Conservation (phyloP, 768 basidiomycete genomes). For the Suillus paluster region DNA sequence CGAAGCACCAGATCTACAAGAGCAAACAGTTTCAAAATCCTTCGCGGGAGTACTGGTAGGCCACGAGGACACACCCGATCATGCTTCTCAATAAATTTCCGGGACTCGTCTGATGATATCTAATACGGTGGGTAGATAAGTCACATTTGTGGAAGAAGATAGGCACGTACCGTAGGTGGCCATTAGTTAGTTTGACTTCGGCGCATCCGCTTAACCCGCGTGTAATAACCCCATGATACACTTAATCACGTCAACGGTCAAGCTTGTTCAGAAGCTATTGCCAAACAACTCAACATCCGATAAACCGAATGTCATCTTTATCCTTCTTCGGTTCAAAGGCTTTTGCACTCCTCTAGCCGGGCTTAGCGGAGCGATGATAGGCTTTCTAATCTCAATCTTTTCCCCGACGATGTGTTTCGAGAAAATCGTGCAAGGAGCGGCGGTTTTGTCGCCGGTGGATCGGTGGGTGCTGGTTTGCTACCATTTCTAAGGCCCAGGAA, state of each 20-base stretch:
- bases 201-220: neutral
- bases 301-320: neutral
- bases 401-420: neutral
- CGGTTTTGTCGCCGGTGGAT: neutral
- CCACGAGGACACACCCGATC: neutral
- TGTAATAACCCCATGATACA: neutral
- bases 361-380: neutral
- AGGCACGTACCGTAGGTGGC: slow-evolving; percentile 3
- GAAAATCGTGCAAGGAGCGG: neutral
- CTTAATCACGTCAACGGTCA: neutral
- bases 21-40: neutral
- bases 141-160: neutral
- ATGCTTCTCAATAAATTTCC: slow-evolving; percentile 1
- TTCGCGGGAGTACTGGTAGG: neutral
- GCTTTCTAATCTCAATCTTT: neutral
- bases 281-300: neutral
- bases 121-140: neutral
- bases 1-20: neutral
- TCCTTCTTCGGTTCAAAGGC: neutral
- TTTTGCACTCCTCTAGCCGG: neutral
- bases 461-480: no score
- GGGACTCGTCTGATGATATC: neutral
- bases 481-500: neutral
- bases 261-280: neutral
- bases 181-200: neutral